phyloP scores from a whole-genome alignment of 352 stramenopile genomes.

The Bremia lactucae region DNA sequence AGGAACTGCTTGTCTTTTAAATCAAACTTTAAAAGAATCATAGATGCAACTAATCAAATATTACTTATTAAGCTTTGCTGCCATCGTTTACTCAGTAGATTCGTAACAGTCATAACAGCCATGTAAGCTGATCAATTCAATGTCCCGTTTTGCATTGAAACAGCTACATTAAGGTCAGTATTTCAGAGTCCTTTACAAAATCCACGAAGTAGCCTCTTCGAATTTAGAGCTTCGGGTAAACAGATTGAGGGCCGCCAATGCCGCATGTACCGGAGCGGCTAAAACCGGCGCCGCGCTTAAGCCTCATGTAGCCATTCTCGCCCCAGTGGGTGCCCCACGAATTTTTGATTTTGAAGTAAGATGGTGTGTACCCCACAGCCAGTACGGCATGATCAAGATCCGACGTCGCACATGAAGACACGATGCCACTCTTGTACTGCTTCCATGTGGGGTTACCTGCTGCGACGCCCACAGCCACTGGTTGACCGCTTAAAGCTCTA shows the following conservation, averaged over 20 bases:
- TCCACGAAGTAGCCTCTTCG: no score
- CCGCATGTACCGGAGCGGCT: conserved; percentile 33
- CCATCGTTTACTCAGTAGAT: no score
- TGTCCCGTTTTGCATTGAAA: no score
- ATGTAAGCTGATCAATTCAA: no score
- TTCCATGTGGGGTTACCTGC: conserved; percentile 93
- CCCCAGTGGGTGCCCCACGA: conserved; percentile 93
- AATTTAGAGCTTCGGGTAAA: conserved; percentile 44
- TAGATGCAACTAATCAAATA: no score
- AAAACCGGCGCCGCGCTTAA: conserved; percentile 70
- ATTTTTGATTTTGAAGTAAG: conserved; percentile 96
- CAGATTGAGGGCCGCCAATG: conserved; percentile 41
- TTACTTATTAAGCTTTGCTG: no score
- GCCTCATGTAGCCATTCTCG: conserved; percentile 88
- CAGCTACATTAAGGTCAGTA: no score
- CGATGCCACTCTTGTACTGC: conserved; percentile 93
- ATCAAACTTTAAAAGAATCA: no score
- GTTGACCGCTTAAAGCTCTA: conserved; percentile 81
- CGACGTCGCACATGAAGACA: conserved; percentile 65
- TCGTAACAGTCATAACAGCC: no score
- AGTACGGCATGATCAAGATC: conserved; percentile 96
- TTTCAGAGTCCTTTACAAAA: no score
- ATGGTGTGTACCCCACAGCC: conserved; percentile 88
- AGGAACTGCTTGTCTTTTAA: no score
- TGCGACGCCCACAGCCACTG: conserved; percentile 92